phyloP scores from a whole-genome alignment of 148 eudicot genomes.

The Silene uniflora region DNA sequence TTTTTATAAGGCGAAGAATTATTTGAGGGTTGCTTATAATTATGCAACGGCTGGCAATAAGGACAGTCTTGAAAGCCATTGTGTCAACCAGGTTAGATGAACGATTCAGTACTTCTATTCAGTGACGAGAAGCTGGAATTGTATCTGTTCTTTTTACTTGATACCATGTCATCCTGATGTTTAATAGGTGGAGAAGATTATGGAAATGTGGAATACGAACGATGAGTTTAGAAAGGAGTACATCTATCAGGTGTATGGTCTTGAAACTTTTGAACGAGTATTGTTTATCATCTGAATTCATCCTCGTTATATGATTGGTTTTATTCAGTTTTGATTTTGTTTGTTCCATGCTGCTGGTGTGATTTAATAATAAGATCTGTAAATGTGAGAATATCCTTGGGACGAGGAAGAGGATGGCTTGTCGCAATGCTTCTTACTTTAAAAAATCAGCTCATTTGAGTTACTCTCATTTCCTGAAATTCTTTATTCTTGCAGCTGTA shows the following conservation, averaged over 20 bases:
- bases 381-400: background rate
- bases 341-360: background rate
- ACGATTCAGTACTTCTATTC: background rate
- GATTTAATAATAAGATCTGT: background rate
- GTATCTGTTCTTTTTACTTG: background rate
- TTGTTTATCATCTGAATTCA: background rate
- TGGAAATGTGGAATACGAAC: conserved; percentile 67
- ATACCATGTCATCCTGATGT: background rate
- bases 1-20: conserved; percentile 63
- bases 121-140: background rate
- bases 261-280: background rate
- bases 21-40: conserved; percentile 40
- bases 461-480: background rate
- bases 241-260: background rate
- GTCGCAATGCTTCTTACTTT: no score
- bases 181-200: conserved; percentile 59
- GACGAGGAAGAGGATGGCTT: no score
- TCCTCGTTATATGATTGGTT: background rate
- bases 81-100: conserved; percentile 56
- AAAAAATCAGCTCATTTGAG: background rate
- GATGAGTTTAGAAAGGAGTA: conserved; percentile 71
- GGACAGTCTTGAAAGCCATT: conserved; percentile 49
- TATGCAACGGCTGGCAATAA: conserved; percentile 48
- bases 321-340: background rate
- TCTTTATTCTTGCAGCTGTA: conserved; percentile 52